These are phyloP conservation scores for Stentor coeruleus DNA, from an alignment of 73 alveolate species.

Conservation along the genomic window DNA sequence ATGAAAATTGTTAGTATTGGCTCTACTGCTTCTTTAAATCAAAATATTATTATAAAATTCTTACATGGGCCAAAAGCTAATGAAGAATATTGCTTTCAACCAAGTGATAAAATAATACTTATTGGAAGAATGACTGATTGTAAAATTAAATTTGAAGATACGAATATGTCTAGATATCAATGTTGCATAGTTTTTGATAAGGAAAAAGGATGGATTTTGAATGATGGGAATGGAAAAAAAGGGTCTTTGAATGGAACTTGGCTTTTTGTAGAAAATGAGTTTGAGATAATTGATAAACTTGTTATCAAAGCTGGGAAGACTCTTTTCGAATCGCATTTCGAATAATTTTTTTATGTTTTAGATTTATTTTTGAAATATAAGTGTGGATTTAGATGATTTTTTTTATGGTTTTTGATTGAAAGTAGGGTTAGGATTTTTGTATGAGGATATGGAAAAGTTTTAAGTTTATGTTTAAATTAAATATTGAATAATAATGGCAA, in stretches of 20 bases:
- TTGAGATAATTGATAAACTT: background rate
- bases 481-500: no score
- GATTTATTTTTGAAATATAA: no score
- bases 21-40: conserved; percentile 27
- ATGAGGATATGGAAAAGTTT: no score
- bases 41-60: background rate
- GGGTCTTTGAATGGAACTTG: background rate
- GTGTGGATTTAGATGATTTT: no score
- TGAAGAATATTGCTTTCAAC: background rate
- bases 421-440: no score
- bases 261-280: background rate
- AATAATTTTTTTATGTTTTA: no score
- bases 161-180: background rate
- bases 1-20: no score
- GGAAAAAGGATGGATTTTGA: background rate
- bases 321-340: no score
- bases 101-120: background rate
- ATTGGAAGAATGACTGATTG: conserved; percentile 8
- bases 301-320: background rate
- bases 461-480: no score
- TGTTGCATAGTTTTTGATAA: background rate
- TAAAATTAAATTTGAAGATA: background rate
- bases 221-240: background rate
- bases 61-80: background rate
- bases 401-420: no score